Evolutionary conservation across 495 filamentous ascomycete species (phyloP).

Genomic region (Podospora sp.): DNA sequence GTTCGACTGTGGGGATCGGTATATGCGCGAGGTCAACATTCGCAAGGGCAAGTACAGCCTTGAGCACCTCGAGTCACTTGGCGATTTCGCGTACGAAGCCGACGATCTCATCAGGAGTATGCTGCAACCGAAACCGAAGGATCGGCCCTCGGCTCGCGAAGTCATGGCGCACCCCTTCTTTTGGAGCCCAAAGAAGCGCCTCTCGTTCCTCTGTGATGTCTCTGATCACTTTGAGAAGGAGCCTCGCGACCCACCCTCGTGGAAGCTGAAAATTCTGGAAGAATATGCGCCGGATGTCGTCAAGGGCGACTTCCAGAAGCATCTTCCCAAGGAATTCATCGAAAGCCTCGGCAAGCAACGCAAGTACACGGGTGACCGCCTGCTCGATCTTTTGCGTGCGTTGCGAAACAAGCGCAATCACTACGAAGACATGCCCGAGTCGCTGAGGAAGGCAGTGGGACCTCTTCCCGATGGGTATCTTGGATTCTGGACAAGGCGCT

Average conservation of each 20-base stretch:
- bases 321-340: slow-evolving; percentile 76
- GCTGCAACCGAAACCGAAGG: slow-evolving; percentile 71
- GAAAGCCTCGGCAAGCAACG: slow-evolving; percentile 90
- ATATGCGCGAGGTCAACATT: slow-evolving; percentile 95
- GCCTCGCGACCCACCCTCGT: slow-evolving; percentile 74
- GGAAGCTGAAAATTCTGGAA: slow-evolving; percentile 63
- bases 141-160: slow-evolving; percentile 68
- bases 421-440: slow-evolving; percentile 84
- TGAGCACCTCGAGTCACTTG: slow-evolving; percentile 67
- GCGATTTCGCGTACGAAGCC: slow-evolving; percentile 83
- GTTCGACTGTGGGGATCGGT: slow-evolving; percentile 89
- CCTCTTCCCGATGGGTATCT: slow-evolving; percentile 82
- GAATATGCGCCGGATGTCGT: slow-evolving; percentile 39
- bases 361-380: slow-evolving; percentile 81
- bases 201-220: slow-evolving; percentile 88
- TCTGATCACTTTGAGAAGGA: slow-evolving; percentile 96
- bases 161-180: slow-evolving; percentile 96
- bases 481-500: slow-evolving; percentile 78
- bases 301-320: slow-evolving; percentile 71
- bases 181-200: slow-evolving; percentile 83
- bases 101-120: slow-evolving; percentile 82
- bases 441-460: slow-evolving; percentile 78
- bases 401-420: slow-evolving; percentile 96
- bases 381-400: slow-evolving; percentile 86
- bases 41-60: slow-evolving; percentile 82